These are phyloP conservation scores for Phyllosticta citrichinensis DNA, from an alignment of 2,329 filamentous ascomycete species.

Conservation along the genomic window DNA sequence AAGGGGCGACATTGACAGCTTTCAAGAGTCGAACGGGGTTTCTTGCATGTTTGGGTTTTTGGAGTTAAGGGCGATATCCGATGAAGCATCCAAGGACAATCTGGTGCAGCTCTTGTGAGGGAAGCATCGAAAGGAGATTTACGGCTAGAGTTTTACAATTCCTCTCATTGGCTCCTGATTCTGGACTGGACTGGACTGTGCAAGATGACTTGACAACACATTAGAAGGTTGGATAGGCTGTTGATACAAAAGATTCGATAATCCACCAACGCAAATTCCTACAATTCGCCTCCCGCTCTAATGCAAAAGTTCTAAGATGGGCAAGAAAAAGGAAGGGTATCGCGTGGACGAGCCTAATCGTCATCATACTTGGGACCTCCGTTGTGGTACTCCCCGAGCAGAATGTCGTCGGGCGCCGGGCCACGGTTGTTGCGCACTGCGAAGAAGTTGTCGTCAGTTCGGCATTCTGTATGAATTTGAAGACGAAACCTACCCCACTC, in stretches of 20 bases:
- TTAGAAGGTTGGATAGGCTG: neutral
- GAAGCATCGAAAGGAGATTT: neutral
- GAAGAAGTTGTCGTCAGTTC: constrained; percentile 9
- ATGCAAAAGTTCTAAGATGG: neutral
- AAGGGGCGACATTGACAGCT: neutral
- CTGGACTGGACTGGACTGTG: neutral
- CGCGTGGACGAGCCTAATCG: constrained; percentile 29
- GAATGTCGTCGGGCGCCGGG: constrained; percentile 56
- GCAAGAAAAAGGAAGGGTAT: neutral
- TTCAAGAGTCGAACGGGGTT: neutral
- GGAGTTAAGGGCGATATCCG: neutral
- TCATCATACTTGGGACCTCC: constrained; percentile 52
- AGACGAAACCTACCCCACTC: constrained; percentile 60
- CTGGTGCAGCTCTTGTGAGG: neutral
- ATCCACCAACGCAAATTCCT: neutral
- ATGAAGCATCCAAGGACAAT: neutral
- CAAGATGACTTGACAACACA: neutral
- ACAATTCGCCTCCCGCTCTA: neutral
- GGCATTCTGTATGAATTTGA: too few species aligned
- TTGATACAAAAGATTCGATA: neutral
- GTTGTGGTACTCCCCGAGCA: constrained; percentile 54
- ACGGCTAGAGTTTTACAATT: neutral
- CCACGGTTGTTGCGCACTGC: constrained; percentile 45
- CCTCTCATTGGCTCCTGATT: neutral
- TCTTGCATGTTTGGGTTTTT: neutral